Conservation (phyloP, 2,329 filamentous ascomycete genomes). For the Pestalotiopsis sp. region DNA sequence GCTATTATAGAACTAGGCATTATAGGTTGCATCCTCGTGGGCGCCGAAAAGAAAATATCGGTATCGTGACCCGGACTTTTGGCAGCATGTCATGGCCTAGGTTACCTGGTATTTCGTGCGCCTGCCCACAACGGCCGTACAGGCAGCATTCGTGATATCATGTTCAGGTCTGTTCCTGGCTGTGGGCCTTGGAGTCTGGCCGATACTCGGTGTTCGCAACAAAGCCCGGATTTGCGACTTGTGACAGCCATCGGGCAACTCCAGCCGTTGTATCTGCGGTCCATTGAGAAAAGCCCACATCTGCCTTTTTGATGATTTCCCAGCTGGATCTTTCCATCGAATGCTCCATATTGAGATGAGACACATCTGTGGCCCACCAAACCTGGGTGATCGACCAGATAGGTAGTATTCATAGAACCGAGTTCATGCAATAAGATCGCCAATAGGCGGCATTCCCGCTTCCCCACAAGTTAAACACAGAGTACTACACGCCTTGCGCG, state of each 20-base stretch:
- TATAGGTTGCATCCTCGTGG: not conserved
- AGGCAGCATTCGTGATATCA: not conserved
- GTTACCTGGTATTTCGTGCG: not conserved
- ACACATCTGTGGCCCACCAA: no score
- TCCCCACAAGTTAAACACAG: not conserved
- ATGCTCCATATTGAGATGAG: no score
- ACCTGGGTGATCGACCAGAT: no score
- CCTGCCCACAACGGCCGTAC: not conserved
- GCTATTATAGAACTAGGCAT: not conserved
- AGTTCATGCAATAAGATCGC: not conserved
- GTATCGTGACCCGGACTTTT: not conserved
- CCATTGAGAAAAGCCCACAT: no score
- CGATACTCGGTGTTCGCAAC: not conserved
- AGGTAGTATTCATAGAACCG: not conserved
- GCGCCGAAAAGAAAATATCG: not conserved
- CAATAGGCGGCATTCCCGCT: slow-evolving; percentile 5
- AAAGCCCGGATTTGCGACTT: not conserved
- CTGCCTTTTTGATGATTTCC: no score
- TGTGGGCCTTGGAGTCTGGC: not conserved
- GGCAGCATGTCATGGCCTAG: not conserved
- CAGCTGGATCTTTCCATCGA: no score
- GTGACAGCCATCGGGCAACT: not conserved
- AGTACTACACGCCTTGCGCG: no score
- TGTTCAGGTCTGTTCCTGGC: not conserved
- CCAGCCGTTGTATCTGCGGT: not conserved